Percentiles rank a stretch among this genome's conserved stretches.
Evolutionary conservation across 805 yeast species (phyloP).

Genomic region (Lachancea kluyveri): DNA sequence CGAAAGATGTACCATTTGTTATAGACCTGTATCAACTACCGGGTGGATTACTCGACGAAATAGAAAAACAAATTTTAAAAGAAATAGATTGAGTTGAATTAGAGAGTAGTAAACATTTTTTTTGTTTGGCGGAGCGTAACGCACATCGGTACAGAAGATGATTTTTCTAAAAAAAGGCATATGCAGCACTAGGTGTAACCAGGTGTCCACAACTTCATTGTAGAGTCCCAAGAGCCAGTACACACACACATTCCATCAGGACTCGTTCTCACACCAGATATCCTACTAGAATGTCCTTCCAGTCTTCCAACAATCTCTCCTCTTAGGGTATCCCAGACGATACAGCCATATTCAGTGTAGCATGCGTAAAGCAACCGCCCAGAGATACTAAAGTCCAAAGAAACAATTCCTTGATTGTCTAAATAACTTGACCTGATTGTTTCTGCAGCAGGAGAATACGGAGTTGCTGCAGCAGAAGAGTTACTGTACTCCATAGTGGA

Average conservation of each 20-base stretch:
- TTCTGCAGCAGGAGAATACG: conserved; percentile 8
- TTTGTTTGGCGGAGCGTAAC: too few relatives aligned
- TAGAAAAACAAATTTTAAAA: conserved; percentile 8
- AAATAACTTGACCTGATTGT: conserved; percentile 27
- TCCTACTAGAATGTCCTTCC: conserved; percentile 57
- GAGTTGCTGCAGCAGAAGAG: conserved; percentile 23
- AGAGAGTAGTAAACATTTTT: too few relatives aligned
- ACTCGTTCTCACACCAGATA: conserved; percentile 58
- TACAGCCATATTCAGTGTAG: conserved; percentile 68
- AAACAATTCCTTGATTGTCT: conserved; percentile 63
- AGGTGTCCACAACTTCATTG: conserved; percentile 63
- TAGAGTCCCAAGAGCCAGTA: conserved; percentile 77
- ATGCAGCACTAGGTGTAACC: conserved; percentile 16
- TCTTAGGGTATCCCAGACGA: conserved; percentile 71
- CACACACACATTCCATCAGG: conserved; percentile 72
- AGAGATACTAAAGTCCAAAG: conserved; percentile 65
- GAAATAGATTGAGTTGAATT: not conserved
- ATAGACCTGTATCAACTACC: conserved; percentile 25
- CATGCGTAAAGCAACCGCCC: conserved; percentile 73
- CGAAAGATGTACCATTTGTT: conserved; percentile 18
- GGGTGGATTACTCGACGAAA: conserved; percentile 13
- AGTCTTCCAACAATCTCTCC: conserved; percentile 59
- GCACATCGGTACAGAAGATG: too few relatives aligned
- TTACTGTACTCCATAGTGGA: conserved; percentile 20
- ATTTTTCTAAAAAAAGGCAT: too few relatives aligned